phyloP scores from a whole-genome alignment of 2,329 filamentous ascomycete species.

The Neofusicoccum sp. region DNA sequence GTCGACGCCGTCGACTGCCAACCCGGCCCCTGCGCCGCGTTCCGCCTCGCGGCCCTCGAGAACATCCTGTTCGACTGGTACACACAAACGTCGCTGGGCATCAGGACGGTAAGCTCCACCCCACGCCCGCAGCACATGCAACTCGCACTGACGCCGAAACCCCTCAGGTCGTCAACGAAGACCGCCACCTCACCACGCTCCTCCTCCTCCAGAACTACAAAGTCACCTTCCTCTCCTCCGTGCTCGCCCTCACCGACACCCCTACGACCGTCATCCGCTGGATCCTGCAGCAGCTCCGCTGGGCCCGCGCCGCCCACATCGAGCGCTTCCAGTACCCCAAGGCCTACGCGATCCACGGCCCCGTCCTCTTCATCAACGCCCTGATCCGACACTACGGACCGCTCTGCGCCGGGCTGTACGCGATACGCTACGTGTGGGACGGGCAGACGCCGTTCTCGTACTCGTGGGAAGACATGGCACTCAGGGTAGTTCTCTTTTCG shows the following conservation, averaged over 20 bases:
- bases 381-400: slow-evolving; percentile 32
- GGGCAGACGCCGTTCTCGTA: slow-evolving; percentile 29
- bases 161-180: slow-evolving; percentile 36
- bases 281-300: slow-evolving; percentile 40
- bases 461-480: slow-evolving; percentile 28
- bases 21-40: slow-evolving; percentile 38
- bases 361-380: slow-evolving; percentile 36
- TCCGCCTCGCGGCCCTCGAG: slow-evolving; percentile 32
- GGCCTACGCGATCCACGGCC: slow-evolving; percentile 35
- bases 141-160: background rate
- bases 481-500: slow-evolving; percentile 23
- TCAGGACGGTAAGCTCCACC: slow-evolving; percentile 29
- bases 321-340: slow-evolving; percentile 36
- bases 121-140: background rate
- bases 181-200: slow-evolving; percentile 39
- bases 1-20: slow-evolving; percentile 37
- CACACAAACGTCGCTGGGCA: slow-evolving; percentile 35
- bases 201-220: slow-evolving; percentile 35
- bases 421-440: slow-evolving; percentile 33
- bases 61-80: slow-evolving; percentile 37
- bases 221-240: slow-evolving; percentile 35
- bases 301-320: slow-evolving; percentile 37
- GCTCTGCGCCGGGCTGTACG: slow-evolving; percentile 28
- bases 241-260: slow-evolving; percentile 38
- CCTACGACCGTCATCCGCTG: slow-evolving; percentile 35